A percentile compares a stretch with the other conserved stretches of the same genome.
phyloP scores from a whole-genome alignment of 1,139 yeast genomes.

The Tardiomyces blankii region DNA sequence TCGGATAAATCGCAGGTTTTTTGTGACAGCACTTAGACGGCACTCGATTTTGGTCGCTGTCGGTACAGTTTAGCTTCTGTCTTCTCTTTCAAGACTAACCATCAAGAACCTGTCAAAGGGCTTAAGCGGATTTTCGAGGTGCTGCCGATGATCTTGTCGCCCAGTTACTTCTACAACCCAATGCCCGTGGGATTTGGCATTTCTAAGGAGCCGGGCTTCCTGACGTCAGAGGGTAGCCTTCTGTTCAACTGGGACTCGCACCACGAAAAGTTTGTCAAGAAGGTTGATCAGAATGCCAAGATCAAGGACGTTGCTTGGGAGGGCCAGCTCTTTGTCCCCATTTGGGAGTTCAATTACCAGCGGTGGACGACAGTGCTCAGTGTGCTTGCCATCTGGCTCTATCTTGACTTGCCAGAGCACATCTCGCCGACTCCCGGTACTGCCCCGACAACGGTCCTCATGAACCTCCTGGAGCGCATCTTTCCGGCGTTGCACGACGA shows the following conservation, averaged over 20 bases:
- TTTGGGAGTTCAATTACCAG: constrained; percentile 52
- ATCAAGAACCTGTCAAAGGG: constrained; percentile 36
- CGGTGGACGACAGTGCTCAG: constrained; percentile 37
- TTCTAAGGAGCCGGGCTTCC: constrained; percentile 69
- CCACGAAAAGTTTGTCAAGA: constrained; percentile 32
- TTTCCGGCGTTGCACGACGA: constrained; percentile 13
- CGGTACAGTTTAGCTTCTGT: no score
- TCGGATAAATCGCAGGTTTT: no score
- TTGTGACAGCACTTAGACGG: no score
- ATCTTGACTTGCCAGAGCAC: constrained; percentile 83
- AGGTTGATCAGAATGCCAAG: constrained; percentile 26
- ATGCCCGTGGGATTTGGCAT: constrained; percentile 57
- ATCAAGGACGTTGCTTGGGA: constrained; percentile 61
- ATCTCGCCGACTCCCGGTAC: constrained; percentile 89
- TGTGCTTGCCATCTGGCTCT: constrained; percentile 60
- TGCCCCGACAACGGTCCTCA: constrained; percentile 59
- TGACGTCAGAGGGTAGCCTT: constrained; percentile 76
- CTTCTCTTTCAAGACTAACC: no score
- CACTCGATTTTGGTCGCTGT: no score
- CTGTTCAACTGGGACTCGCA: constrained; percentile 54
- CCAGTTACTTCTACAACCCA: constrained; percentile 58
- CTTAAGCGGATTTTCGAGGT: constrained; percentile 50
- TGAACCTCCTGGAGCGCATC: constrained; percentile 24
- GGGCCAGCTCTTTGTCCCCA: constrained; percentile 79
- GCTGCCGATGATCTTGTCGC: constrained; percentile 69